Conservation (phyloP, 2,329 filamentous ascomycete species). For the Beauveria australis region DNA sequence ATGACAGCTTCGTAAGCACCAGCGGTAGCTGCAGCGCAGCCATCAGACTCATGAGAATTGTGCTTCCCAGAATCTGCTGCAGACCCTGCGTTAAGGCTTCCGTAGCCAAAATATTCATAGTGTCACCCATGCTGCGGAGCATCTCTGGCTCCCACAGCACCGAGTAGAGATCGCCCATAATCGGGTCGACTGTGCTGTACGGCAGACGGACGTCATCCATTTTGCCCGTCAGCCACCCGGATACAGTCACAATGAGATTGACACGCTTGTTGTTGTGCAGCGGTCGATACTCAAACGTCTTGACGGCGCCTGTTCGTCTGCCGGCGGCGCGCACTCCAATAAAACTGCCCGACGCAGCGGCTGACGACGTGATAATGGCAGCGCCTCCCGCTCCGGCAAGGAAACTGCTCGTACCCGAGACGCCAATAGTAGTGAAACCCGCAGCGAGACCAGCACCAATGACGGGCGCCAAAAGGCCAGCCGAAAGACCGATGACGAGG, state of each 20-base stretch:
- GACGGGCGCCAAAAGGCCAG: constrained; percentile 81
- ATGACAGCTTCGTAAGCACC: constrained; percentile 85
- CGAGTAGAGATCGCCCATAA: constrained; percentile 98
- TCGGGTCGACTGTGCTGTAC: constrained; percentile 90
- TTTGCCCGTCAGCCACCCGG: constrained; percentile 98
- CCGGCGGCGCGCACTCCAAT: constrained; percentile 83
- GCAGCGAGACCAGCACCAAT: constrained; percentile 91
- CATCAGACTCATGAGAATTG: constrained; percentile 83
- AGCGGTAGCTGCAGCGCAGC: constrained; percentile 86
- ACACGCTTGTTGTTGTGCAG: constrained; percentile 97
- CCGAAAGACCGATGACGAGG: constrained; percentile 89
- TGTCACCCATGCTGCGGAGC: constrained; percentile 95
- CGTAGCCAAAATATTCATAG: constrained; percentile 95
- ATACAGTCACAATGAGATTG: constrained; percentile 89
- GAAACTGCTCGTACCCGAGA: constrained; percentile 81
- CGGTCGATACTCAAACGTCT: constrained; percentile 93
- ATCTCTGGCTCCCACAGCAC: constrained; percentile 97
- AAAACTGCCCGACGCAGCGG: constrained; percentile 75
- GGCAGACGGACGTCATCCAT: constrained; percentile 93
- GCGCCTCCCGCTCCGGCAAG: constrained; percentile 87
- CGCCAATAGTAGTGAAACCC: constrained; percentile 90
- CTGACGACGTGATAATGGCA: constrained; percentile 85
- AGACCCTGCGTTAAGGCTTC: constrained; percentile 96
- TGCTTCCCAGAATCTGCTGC: constrained; percentile 88
- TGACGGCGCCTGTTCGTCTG: constrained; percentile 81